phyloP scores from a whole-genome alignment of 768 basidiomycete genomes.

The Trichaptum fuscoviolaceum region DNA sequence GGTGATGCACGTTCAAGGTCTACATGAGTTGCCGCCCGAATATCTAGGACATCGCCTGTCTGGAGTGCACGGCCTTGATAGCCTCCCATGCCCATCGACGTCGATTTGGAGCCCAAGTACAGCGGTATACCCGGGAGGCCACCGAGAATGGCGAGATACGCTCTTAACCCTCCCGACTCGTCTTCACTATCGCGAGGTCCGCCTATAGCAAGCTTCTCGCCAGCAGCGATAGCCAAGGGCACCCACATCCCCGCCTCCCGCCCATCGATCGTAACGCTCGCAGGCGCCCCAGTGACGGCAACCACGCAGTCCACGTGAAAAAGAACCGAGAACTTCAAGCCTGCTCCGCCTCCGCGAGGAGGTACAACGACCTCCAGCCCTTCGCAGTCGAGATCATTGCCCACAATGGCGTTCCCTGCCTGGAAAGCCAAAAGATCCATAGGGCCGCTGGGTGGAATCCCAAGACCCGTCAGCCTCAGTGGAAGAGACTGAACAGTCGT shows the following conservation, averaged over 20 bases:
- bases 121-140: constrained; percentile 50
- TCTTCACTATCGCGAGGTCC: constrained; percentile 11
- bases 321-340: constrained; percentile 38
- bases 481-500: constrained; percentile 55
- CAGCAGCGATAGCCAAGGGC: constrained; percentile 38
- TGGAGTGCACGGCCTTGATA: constrained; percentile 55
- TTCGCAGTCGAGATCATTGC: constrained; percentile 46
- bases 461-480: constrained; percentile 45
- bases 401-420: constrained; percentile 53
- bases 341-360: constrained; percentile 17
- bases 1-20: constrained; percentile 12
- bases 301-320: constrained; percentile 47
- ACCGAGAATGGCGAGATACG: constrained; percentile 51
- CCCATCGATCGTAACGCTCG: constrained; percentile 38
- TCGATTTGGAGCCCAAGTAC: constrained; percentile 62
- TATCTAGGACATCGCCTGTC: constrained; percentile 44
- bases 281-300: constrained; percentile 49
- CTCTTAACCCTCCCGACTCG: constrained; percentile 39
- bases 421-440: constrained; percentile 57
- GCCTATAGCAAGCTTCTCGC: constrained; percentile 38
- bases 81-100: constrained; percentile 56
- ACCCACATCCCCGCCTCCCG: constrained; percentile 41
- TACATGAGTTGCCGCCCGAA: constrained; percentile 28
- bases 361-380: constrained; percentile 50
- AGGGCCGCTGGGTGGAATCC: constrained; percentile 59